A percentile compares a stretch with the other conserved stretches of the same genome.
These are phyloP conservation scores for Pseudogymnoascus sp. DNA, from an alignment of 2,329 filamentous ascomycete genomes.

Conservation along the genomic window DNA sequence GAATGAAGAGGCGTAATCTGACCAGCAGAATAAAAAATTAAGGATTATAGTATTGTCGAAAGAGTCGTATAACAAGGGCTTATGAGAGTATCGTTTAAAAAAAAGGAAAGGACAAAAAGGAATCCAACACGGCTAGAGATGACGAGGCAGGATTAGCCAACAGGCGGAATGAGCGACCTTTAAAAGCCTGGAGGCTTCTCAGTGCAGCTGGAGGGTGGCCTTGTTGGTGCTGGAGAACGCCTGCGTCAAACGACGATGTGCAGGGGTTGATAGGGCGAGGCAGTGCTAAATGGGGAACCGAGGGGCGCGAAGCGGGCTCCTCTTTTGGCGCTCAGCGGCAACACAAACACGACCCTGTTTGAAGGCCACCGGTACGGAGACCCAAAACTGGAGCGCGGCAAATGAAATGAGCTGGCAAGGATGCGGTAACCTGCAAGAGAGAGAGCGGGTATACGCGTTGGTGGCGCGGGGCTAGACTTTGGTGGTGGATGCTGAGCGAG, in stretches of 20 bases:
- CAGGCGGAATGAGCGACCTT: constrained; percentile 5
- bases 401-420: constrained; percentile 7
- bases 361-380: constrained; percentile 3
- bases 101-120: constrained; percentile 2
- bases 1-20: constrained; percentile 4
- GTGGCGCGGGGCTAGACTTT: not conserved
- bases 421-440: not conserved
- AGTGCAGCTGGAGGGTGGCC: not conserved
- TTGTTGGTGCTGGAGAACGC: constrained; percentile 1
- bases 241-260: constrained; percentile 1
- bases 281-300: constrained; percentile 8
- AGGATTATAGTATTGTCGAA: constrained; percentile 1
- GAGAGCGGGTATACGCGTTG: constrained; percentile 7
- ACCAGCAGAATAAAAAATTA: constrained; percentile 5
- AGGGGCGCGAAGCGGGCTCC: constrained; percentile 4
- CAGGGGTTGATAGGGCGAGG: constrained; percentile 8
- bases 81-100: not conserved
- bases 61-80: not conserved
- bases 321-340: constrained; percentile 8
- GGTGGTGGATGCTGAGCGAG: not conserved
- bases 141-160: not conserved
- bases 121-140: constrained; percentile 3
- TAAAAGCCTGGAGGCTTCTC: constrained; percentile 9
- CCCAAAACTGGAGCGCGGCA: constrained; percentile 7
- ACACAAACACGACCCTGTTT: constrained; percentile 10